Conservation (phyloP, 2,329 filamentous ascomycete species). For the Aspergillus ruber region DNA sequence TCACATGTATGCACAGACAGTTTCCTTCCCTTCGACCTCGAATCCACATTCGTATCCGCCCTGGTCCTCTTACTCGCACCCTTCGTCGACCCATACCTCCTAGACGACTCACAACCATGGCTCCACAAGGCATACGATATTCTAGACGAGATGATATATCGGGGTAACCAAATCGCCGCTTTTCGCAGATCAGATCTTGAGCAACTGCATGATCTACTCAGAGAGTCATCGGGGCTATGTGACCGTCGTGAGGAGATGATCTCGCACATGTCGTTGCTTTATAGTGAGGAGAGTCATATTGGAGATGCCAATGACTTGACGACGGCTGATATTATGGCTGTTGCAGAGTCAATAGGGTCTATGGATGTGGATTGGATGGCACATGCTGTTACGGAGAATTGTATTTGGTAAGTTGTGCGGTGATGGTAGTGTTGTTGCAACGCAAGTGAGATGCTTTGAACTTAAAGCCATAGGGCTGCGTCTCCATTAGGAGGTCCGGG, state of each 20-base stretch:
- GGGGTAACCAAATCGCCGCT: constrained; percentile 43
- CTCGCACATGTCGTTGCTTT: neutral
- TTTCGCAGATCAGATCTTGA: constrained; percentile 42
- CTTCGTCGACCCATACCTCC: constrained; percentile 28
- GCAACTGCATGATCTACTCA: constrained; percentile 32
- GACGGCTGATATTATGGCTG: constrained; percentile 42
- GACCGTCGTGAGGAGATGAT: neutral
- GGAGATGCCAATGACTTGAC: constrained; percentile 30
- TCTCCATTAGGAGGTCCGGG: too few species aligned
- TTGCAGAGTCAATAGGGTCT: constrained; percentile 44
- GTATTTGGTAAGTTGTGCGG: constrained; percentile 30
- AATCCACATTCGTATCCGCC: constrained; percentile 40
- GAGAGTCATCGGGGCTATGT: constrained; percentile 14
- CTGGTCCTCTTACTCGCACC: constrained; percentile 38
- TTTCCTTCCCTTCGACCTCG: constrained; percentile 45
- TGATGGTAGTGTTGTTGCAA: neutral
- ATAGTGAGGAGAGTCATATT: constrained; percentile 10
- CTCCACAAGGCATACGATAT: constrained; percentile 39
- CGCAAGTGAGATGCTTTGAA: too few species aligned
- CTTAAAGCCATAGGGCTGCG: too few species aligned
- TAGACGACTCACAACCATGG: constrained; percentile 33
- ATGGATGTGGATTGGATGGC: constrained; percentile 44
- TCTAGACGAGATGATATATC: constrained; percentile 43
- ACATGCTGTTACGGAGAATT: constrained; percentile 41
- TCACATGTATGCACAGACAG: constrained; percentile 30